phyloP scores from a whole-genome alignment of 805 yeast genomes.

The Spathaspora girioi region DNA sequence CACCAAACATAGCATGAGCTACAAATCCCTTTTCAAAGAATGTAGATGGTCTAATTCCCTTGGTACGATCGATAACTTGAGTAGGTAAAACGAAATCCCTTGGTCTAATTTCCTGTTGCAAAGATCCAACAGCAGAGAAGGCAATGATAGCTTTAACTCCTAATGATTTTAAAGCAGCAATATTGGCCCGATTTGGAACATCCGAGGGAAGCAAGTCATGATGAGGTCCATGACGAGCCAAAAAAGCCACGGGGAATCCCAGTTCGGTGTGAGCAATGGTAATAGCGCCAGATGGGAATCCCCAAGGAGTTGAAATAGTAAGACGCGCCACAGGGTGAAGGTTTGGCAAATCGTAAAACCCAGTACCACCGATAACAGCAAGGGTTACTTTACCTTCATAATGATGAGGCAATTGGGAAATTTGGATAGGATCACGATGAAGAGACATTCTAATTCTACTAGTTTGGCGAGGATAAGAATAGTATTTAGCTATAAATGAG shows the following conservation, averaged over 20 bases:
- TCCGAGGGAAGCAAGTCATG: slow-evolving; percentile 89
- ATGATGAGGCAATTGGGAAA: slow-evolving; percentile 42
- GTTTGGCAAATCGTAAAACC: slow-evolving; percentile 83
- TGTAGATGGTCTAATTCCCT: slow-evolving; percentile 87
- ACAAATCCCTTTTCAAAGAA: slow-evolving; percentile 91
- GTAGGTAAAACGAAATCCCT: slow-evolving; percentile 96
- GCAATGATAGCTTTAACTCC: slow-evolving; percentile 89
- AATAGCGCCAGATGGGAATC: slow-evolving; percentile 89
- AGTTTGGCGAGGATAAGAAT: too few species aligned
- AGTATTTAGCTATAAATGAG: background rate
- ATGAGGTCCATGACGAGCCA: slow-evolving; percentile 90
- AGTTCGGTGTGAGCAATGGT: slow-evolving; percentile 75
- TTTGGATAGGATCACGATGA: slow-evolving; percentile 31
- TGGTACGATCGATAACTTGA: slow-evolving; percentile 95
- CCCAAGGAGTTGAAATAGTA: slow-evolving; percentile 93
- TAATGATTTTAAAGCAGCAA: slow-evolving; percentile 86
- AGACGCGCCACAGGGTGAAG: slow-evolving; percentile 82
- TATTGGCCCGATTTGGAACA: slow-evolving; percentile 91
- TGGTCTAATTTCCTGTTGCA: slow-evolving; percentile 84
- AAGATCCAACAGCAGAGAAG: slow-evolving; percentile 93
- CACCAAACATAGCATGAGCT: slow-evolving; percentile 97
- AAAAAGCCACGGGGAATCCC: slow-evolving; percentile 87
- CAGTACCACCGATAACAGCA: slow-evolving; percentile 97
- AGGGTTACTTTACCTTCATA: slow-evolving; percentile 67
- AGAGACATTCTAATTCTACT: slow-evolving; percentile 32